Percentiles rank a stretch among this genome's conserved stretches.
phyloP scores from a whole-genome alignment of 2,329 filamentous ascomycete genomes.

The Drechslerella dactyloides region DNA sequence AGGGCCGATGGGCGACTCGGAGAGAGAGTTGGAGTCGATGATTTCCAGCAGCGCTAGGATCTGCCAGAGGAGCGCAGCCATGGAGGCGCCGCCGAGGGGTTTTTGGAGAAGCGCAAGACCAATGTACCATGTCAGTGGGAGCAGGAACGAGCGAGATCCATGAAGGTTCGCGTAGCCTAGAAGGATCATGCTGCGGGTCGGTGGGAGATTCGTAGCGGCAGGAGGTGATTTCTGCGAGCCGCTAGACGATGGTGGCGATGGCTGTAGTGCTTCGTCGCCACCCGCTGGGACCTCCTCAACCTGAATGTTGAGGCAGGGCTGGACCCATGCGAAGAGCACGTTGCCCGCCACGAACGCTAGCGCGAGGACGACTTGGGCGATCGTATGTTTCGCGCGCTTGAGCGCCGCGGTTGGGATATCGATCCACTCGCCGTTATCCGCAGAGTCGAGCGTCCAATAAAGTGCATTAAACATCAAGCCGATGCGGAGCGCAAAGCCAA shows the following conservation, averaged over 20 bases:
- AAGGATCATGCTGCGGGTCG: constrained; percentile 69
- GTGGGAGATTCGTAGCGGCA: constrained; percentile 53
- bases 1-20: constrained; percentile 77
- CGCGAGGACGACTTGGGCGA: constrained; percentile 81
- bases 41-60: constrained; percentile 77
- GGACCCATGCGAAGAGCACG: constrained; percentile 82
- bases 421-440: constrained; percentile 84
- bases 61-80: constrained; percentile 85
- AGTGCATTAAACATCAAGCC: constrained; percentile 76
- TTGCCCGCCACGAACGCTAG: constrained; percentile 83
- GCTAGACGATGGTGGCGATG: too few species aligned
- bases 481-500: constrained; percentile 77
- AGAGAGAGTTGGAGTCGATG: constrained; percentile 67
- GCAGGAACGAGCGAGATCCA: constrained; percentile 84
- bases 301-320: constrained; percentile 79
- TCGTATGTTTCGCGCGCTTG: constrained; percentile 75
- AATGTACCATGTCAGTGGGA: constrained; percentile 78
- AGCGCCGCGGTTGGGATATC: constrained; percentile 66
- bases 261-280: constrained; percentile 44
- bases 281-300: constrained; percentile 56
- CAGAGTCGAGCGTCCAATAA: constrained; percentile 89
- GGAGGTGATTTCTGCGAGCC: constrained; percentile 54
- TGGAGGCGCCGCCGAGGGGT: constrained; percentile 87
- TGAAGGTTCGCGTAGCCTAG: constrained; percentile 93
- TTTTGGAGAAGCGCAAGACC: constrained; percentile 84